These are phyloP conservation scores for Astrothelium subdiscretum DNA, from an alignment of 495 filamentous ascomycete species.

Conservation along the genomic window DNA sequence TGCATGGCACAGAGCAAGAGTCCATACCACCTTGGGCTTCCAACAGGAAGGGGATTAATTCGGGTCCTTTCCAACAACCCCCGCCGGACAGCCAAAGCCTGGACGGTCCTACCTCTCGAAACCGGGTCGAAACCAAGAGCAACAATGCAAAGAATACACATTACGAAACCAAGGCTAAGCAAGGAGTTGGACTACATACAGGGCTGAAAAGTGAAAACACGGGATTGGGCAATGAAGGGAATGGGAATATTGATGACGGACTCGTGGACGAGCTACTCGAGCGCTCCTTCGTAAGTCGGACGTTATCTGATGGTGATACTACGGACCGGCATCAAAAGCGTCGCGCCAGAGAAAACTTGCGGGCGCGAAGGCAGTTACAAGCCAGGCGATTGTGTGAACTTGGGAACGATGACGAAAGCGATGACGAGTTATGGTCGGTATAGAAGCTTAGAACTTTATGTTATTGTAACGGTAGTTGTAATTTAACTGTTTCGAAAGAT, in stretches of 20 bases:
- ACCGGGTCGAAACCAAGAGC: not conserved
- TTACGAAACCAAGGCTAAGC: not conserved
- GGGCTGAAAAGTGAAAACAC: not conserved
- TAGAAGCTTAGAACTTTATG: not conserved
- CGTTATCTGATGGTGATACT: conserved; percentile 21
- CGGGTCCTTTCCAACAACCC: not conserved
- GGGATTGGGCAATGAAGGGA: not conserved
- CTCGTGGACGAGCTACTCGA: not conserved
- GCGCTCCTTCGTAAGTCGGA: conserved; percentile 1
- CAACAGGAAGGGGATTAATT: not conserved
- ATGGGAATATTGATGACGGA: not conserved
- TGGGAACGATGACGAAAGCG: not conserved
- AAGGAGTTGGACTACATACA: not conserved
- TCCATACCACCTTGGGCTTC: not conserved
- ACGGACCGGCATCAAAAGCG: not conserved
- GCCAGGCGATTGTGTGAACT: not conserved
- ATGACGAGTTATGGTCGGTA: not conserved
- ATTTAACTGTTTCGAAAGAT: not conserved
- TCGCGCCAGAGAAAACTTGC: not conserved
- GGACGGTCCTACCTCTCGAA: not conserved
- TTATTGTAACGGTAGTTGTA: not conserved
- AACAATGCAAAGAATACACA: not conserved
- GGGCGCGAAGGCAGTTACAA: not conserved
- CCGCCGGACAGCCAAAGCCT: not conserved
- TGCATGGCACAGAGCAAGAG: not conserved